These are phyloP conservation scores for Ascochyta lentis DNA, from an alignment of 2,329 filamentous ascomycete genomes.

Conservation along the genomic window DNA sequence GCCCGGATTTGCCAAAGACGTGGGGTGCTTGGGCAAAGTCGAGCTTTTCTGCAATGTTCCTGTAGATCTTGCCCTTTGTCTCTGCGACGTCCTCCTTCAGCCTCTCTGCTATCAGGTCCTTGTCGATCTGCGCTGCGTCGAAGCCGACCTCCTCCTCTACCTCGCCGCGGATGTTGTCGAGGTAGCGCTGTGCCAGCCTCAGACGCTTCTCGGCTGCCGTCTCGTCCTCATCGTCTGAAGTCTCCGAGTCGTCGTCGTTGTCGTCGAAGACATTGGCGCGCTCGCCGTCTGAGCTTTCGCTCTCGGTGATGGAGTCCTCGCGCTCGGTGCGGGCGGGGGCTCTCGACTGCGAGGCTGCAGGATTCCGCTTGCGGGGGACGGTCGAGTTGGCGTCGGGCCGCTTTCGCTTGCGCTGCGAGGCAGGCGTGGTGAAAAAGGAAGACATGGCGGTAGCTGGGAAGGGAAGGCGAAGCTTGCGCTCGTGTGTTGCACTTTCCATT, in stretches of 20 bases:
- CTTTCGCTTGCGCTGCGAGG: slow-evolving; percentile 90
- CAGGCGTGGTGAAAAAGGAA: slow-evolving; percentile 92
- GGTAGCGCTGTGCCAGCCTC: slow-evolving; percentile 87
- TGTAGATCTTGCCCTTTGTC: slow-evolving; percentile 87
- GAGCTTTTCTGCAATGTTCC: slow-evolving; percentile 76
- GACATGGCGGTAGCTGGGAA: slow-evolving; percentile 56
- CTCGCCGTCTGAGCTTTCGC: slow-evolving; percentile 72
- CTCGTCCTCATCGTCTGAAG: slow-evolving; percentile 79
- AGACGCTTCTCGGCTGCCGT: slow-evolving; percentile 88
- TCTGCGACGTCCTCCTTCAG: slow-evolving; percentile 92
- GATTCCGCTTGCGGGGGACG: slow-evolving; percentile 66
- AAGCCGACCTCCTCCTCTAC: slow-evolving; percentile 79
- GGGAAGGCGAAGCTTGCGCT: slow-evolving; percentile 16
- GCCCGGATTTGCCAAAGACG: slow-evolving; percentile 79
- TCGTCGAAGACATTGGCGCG: slow-evolving; percentile 50
- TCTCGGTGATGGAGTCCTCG: slow-evolving; percentile 86
- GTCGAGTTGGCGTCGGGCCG: slow-evolving; percentile 60
- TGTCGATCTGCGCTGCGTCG: slow-evolving; percentile 91
- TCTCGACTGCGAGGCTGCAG: slow-evolving; percentile 51
- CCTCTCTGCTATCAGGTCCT: slow-evolving; percentile 83
- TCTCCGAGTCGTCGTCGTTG: slow-evolving; percentile 53
- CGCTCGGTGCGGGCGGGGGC: slow-evolving; percentile 56
- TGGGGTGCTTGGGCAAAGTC: slow-evolving; percentile 71
- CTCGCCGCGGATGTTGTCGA: slow-evolving; percentile 86
- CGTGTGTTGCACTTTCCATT: background rate